These are phyloP conservation scores for Amphirosellinia nigrospora DNA, from an alignment of 495 filamentous ascomycete species.

Conservation along the genomic window DNA sequence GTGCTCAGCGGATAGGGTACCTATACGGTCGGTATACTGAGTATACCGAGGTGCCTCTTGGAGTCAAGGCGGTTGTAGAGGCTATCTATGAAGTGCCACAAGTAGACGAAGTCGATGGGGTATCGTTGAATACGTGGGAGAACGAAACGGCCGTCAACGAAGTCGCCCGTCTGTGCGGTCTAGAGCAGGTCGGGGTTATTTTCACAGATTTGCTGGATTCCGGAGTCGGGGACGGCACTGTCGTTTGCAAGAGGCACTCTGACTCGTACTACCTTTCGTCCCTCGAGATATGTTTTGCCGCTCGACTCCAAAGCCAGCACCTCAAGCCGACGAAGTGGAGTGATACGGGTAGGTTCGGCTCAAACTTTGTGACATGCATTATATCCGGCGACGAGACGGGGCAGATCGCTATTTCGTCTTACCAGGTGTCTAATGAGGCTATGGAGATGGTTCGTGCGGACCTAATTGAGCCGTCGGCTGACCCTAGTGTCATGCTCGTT, in stretches of 20 bases:
- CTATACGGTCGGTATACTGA: conserved; percentile 91
- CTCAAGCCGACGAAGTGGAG: conserved; percentile 97
- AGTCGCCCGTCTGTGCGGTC: conserved; percentile 80
- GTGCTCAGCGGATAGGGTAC: conserved; percentile 82
- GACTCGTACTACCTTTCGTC: conserved; percentile 95
- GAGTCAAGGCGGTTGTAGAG: conserved; percentile 95
- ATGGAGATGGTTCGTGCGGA: conserved; percentile 97
- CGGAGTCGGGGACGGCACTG: conserved; percentile 76
- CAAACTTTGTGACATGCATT: conserved; percentile 96
- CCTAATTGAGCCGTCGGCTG: conserved; percentile 93
- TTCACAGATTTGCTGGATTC: conserved; percentile 93
- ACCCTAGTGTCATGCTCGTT: conserved; percentile 92
- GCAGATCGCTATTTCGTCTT: conserved; percentile 85
- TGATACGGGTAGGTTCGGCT: conserved; percentile 91
- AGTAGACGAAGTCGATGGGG: conserved; percentile 85
- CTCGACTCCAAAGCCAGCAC: conserved; percentile 82
- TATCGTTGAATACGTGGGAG: conserved; percentile 86
- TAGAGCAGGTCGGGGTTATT: conserved; percentile 91
- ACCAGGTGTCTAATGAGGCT: conserved; percentile 92
- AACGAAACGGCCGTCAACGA: conserved; percentile 84
- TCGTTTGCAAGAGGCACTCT: conserved; percentile 93
- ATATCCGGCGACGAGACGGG: conserved; percentile 90
- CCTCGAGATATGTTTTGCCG: conserved; percentile 87
- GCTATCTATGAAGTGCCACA: conserved; percentile 98
- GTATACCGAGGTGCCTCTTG: conserved; percentile 90